Conservation (phyloP, 345 rosid species). For the Cardamine resedifolia region DNA sequence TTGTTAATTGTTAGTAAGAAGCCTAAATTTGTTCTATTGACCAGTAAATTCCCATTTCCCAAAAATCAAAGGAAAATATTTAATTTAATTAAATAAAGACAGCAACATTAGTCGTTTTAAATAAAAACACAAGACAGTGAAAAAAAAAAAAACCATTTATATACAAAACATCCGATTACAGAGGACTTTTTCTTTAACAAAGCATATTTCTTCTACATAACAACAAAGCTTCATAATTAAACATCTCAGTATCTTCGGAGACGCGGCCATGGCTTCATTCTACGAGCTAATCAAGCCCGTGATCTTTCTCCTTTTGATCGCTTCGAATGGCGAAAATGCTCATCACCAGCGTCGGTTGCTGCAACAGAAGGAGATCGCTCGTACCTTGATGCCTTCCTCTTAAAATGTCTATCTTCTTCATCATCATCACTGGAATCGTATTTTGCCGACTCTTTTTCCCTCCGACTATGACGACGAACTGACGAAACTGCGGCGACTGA, state of each 20-base stretch:
- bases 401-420: conserved; percentile 89
- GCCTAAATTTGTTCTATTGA: no score
- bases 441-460: conserved; percentile 39
- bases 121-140: neutral
- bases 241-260: no score
- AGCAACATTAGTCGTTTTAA: neutral
- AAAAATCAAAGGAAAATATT: no score
- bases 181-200: neutral
- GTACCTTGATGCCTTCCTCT: conserved; percentile 86
- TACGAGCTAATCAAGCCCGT: conserved; percentile 1
- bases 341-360: conserved; percentile 20
- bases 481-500: conserved; percentile 11
- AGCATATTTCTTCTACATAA: no score
- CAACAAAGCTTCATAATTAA: no score
- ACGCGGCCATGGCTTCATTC: no score
- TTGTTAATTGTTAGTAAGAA: no score
- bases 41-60: no score
- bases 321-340: conserved; percentile 27
- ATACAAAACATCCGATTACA: conserved; percentile 18
- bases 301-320: conserved; percentile 31
- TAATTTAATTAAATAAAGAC: neutral
- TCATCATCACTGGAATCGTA: conserved; percentile 74
- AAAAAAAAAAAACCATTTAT: neutral
- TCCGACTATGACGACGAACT: conserved; percentile 29
- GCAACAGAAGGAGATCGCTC: conserved; percentile 55